Evolutionary conservation across 75 land plant genomes (phyloP).

Genomic region (Azolla pinnata): DNA sequence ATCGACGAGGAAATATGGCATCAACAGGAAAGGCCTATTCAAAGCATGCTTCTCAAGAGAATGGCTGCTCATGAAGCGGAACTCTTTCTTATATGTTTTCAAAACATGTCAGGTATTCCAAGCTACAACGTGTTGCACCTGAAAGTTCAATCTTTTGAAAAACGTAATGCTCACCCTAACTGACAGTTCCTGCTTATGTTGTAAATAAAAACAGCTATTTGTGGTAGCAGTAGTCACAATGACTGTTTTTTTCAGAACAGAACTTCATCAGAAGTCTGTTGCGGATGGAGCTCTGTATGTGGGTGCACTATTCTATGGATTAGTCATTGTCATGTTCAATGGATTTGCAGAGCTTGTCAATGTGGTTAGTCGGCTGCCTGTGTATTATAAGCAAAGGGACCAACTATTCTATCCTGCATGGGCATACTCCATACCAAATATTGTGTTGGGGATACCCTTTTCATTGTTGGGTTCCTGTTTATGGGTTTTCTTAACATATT

Average conservation of each 20-base stretch:
- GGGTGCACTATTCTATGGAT: slow-evolving; percentile 44
- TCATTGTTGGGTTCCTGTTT: slow-evolving; percentile 34
- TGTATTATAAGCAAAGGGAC: slow-evolving; percentile 57
- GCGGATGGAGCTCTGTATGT: slow-evolving; percentile 33
- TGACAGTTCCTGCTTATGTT: too few relatives aligned
- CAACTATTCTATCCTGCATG: slow-evolving; percentile 50
- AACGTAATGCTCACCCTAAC: too few relatives aligned
- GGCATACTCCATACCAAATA: slow-evolving; percentile 40
- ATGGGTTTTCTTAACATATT: slow-evolving; percentile 39
- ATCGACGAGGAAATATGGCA: slow-evolving; percentile 42
- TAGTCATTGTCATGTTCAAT: slow-evolving; percentile 46
- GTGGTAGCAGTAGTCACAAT: too few relatives aligned
- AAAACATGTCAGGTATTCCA: slow-evolving; percentile 56
- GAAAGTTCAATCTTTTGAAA: too few relatives aligned
- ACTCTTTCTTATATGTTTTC: slow-evolving; percentile 78
- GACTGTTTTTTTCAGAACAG: slow-evolving; percentile 44
- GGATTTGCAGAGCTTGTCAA: slow-evolving; percentile 37
- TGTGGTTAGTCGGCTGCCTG: slow-evolving; percentile 37
- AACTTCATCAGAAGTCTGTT: slow-evolving; percentile 25
- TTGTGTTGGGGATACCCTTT: slow-evolving; percentile 31
- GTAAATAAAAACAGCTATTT: too few relatives aligned
- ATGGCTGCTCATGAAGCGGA: slow-evolving; percentile 60
- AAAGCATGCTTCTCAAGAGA: slow-evolving; percentile 62
- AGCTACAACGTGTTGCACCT: too few relatives aligned
- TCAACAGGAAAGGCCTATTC: slow-evolving; percentile 44